A percentile compares a stretch with the other conserved stretches of the same genome.
These are phyloP conservation scores for Pythium guiyangense DNA, from an alignment of 352 stramenopile genomes.

Conservation along the genomic window DNA sequence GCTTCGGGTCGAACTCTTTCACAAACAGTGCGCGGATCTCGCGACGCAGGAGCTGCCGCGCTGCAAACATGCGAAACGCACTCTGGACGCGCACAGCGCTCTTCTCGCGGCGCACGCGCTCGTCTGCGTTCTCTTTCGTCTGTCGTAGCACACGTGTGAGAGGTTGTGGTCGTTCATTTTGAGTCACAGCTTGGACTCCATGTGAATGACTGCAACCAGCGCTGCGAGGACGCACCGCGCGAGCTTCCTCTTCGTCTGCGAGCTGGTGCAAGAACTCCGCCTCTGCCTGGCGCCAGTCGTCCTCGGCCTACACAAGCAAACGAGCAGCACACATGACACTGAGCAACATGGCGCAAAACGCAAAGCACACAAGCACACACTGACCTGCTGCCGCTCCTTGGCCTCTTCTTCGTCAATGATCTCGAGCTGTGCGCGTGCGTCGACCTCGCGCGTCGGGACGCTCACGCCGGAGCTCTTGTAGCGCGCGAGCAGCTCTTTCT, in stretches of 20 bases:
- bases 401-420: constrained; percentile 45
- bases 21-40: constrained; percentile 45
- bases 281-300: constrained; percentile 52
- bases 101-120: constrained; percentile 29
- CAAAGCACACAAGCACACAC: constrained; percentile 2
- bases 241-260: constrained; percentile 37
- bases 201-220: too few species aligned
- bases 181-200: too few species aligned
- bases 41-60: constrained; percentile 37
- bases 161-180: background rate
- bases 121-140: constrained; percentile 36
- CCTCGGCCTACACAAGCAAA: constrained; percentile 20
- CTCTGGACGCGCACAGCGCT: constrained; percentile 47
- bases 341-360: too few species aligned
- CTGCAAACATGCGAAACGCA: constrained; percentile 51
- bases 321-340: background rate
- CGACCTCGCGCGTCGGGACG: constrained; percentile 36
- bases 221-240: constrained; percentile 20
- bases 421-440: constrained; percentile 52
- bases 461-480: constrained; percentile 42
- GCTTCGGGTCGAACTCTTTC: constrained; percentile 51
- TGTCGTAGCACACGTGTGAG: constrained; percentile 9
- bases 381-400: constrained; percentile 32
- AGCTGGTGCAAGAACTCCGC: constrained; percentile 47
- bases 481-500: constrained; percentile 34